Base-by-base conservation (phyloP, 768 basidiomycete species). In the Coprinopsis sp. region DNA sequence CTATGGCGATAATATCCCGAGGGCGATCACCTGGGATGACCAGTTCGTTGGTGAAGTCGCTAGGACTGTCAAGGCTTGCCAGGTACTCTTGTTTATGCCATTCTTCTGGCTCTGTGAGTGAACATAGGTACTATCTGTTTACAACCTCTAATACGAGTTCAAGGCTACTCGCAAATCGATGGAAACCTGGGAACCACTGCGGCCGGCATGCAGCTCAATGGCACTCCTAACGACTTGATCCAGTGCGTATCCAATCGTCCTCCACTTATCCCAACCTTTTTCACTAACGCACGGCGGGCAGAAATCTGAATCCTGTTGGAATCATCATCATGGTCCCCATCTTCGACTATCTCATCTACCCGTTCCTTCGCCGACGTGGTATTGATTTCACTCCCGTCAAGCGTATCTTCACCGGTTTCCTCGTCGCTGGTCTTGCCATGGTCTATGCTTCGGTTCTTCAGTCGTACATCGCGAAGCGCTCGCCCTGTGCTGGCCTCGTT, bases 361-460 rank as follows among this genome's bases (percentile, higher is more conserved):
- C 76, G 3, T 61, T 63, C 53, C 56, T 78, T 39, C 72, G 75
- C 49, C 39, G 76, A 73, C 45, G 52, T 5, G 68, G 69, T 29
- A 70, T 77, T 64, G 72, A 76, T 61, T 76, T 78, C 63, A 60
- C 65, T 3, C 75, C 76, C 33, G 72, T 78, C 62, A 74, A 74
- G 61, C 71, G 74, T 44, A 78, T 77, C 51, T 68, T 60, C 48
- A 63, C 71, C 18, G 77, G 76, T 8, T 78, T 78, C 69, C 52
- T 77, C 49, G 70, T 74, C 45, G 76, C 71, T 19, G 73, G 69
- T 10, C 63, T 75, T 24, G 76, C 74, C 46, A 78, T 78, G 76
- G 64, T 75, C 6, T 77, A 74, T 57, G 65, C 75, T 16, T 71
- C 76, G 12, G 66, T 76, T 37, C 65, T 78, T 6, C 68, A 77